Evolutionary conservation across 2,329 filamentous ascomycete species (phyloP).

Genomic region (Biscogniauxia sp.): DNA sequence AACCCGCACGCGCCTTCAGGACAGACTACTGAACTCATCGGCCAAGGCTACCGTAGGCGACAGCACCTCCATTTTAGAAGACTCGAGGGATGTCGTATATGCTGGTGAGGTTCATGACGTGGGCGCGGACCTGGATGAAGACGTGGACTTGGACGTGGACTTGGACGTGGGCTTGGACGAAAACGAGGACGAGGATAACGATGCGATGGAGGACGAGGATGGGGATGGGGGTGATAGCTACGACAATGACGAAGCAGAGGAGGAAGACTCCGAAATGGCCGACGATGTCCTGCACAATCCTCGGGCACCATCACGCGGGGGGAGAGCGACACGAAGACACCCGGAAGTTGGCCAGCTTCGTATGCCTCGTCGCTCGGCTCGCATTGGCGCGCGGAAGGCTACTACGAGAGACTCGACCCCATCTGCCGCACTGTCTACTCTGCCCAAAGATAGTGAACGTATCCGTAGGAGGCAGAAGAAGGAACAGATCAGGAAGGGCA

Average conservation of each 20-base stretch:
- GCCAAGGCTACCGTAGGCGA: slow-evolving; percentile 1
- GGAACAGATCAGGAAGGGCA: background rate
- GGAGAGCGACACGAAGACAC: background rate
- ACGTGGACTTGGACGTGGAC: background rate
- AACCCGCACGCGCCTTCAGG: slow-evolving; percentile 7
- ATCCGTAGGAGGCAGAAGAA: slow-evolving; percentile 1
- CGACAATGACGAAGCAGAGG: too few relatives aligned
- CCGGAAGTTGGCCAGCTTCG: slow-evolving; percentile 9
- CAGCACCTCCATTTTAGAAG: slow-evolving; percentile 18
- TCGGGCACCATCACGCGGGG: background rate
- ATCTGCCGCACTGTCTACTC: background rate
- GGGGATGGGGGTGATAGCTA: too few relatives aligned
- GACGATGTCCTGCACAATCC: background rate
- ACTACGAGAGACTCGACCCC: background rate
- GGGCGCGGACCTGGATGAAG: background rate
- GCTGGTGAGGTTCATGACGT: slow-evolving; percentile 5
- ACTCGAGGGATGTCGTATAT: slow-evolving; percentile 18
- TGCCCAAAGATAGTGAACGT: slow-evolving; percentile 1
- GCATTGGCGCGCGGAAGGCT: slow-evolving; percentile 2
- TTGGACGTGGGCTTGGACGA: background rate
- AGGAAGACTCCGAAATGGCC: background rate
- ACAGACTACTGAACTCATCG: slow-evolving; percentile 12
- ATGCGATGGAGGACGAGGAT: background rate
- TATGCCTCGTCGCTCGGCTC: slow-evolving; percentile 7
- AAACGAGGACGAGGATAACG: background rate